Evolutionary conservation across 495 filamentous ascomycete species (phyloP).

Genomic region (Cudoniella acicularis): DNA sequence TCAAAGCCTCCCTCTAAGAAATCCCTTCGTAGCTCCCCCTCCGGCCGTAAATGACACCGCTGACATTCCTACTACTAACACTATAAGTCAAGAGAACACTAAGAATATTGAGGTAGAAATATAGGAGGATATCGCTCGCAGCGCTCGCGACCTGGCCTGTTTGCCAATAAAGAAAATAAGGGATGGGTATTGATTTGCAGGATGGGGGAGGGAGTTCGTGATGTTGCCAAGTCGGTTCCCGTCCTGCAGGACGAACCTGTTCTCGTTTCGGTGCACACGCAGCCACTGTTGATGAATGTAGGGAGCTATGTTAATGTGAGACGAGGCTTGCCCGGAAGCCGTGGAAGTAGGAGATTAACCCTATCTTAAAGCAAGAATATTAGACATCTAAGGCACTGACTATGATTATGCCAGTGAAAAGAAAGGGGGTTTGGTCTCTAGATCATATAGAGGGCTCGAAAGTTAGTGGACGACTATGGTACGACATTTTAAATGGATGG

Average conservation of each 20-base stretch:
- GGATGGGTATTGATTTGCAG: constrained; percentile 10
- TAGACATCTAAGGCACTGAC: background rate
- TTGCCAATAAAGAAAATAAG: constrained; percentile 12
- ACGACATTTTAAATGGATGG: background rate
- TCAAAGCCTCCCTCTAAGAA: too few species aligned
- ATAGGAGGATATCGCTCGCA: too few species aligned
- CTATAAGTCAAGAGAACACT: too few species aligned
- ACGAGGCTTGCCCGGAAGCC: background rate
- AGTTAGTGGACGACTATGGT: too few species aligned
- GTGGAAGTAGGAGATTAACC: background rate
- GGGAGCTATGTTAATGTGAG: background rate
- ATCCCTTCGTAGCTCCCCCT: too few species aligned
- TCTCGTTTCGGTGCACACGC: constrained; percentile 5
- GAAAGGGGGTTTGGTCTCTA: background rate
- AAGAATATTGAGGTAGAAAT: too few species aligned
- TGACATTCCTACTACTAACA: too few species aligned
- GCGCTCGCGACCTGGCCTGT: background rate
- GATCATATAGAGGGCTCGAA: background rate
- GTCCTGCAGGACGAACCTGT: constrained; percentile 7
- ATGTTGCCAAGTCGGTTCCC: constrained; percentile 6
- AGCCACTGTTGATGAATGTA: constrained; percentile 12
- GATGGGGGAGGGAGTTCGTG: constrained; percentile 1
- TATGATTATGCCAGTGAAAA: background rate
- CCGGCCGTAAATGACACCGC: too few species aligned
- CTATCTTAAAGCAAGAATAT: background rate